These are phyloP conservation scores for Carex parvula DNA, from an alignment of 176 grass and related monocot genomes.

Conservation along the genomic window DNA sequence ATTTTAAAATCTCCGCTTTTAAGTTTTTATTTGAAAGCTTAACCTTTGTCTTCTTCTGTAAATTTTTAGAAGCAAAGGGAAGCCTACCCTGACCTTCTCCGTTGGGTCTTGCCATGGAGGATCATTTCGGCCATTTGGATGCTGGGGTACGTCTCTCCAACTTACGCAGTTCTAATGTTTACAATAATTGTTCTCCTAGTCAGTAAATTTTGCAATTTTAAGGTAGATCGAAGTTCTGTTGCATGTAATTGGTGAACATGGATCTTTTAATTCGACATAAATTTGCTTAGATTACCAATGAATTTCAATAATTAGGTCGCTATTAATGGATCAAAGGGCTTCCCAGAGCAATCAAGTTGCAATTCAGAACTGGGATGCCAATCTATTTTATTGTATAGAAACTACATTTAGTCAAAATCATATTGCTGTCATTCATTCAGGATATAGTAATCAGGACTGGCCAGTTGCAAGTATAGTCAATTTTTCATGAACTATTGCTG, in stretches of 20 bases:
- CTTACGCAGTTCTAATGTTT: background rate
- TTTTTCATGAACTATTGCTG: background rate
- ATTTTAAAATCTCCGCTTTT: background rate
- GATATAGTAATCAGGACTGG: background rate
- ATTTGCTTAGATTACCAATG: background rate
- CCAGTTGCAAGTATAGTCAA: background rate
- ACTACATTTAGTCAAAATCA: background rate
- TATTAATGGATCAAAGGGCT: background rate
- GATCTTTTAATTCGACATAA: background rate
- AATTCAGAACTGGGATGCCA: background rate
- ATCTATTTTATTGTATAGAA: background rate
- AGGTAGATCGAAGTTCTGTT: background rate
- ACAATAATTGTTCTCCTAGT: background rate
- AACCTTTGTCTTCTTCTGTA: background rate
- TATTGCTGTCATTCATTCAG: no score
- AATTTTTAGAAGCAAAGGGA: constrained; percentile 2
- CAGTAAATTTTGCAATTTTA: background rate
- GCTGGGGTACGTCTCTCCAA: constrained; percentile 18
- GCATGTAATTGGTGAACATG: background rate
- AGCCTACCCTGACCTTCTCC: background rate
- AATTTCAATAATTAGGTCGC: background rate
- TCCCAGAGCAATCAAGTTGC: background rate
- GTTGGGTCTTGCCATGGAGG: constrained; percentile 28
- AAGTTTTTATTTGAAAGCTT: background rate
- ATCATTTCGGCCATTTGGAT: constrained; percentile 28